Base-by-base conservation (phyloP, 75 land plant genomes). In the Pseudotsuga menziesii region DNA sequence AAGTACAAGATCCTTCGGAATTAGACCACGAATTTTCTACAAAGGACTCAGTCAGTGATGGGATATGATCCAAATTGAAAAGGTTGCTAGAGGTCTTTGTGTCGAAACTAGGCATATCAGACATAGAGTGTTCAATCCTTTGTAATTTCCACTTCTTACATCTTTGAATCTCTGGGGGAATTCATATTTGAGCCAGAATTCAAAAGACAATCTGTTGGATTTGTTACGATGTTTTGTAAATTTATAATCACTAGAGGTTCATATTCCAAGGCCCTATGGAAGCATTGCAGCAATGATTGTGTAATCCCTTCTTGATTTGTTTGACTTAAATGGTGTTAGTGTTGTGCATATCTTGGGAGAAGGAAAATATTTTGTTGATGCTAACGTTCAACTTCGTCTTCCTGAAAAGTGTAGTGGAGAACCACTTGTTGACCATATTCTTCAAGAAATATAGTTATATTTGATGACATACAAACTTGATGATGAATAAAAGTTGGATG, bases 401-500 rank as follows among this genome's bases (percentile, higher is more conserved):
- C 97, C 91, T 73, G 85, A 78, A 59, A 92, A 87, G 88, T 71
- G 67, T 57, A 17, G 86, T 78, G 78, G 78, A 1, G 97, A 97
- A 25, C 82, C 97, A 36, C 81, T 94, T 58, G 60, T 73, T 70
- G 93, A 92, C 44, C 87, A 91, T 62, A 85, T 94, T 39, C 78
- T 97, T 73, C 77, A 73, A 78, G 95, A 95, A n/a, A 97, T 97
- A 97, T 97, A 97, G 99, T 71, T 83, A 41, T 97, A 90, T 81
- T 71, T 97, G 22, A 89, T 97, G 99, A 92, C 90, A 67, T 97
- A 97, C 77, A 85, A 97, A 77, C 95, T 97, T 76, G 98, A 95
- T 71, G 93, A 94, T 87, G 99, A 97, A 71, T 93, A 94, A 78
- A 97, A 94, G 83, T 83, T 97, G 73, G 99, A 97, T 87, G 99